Percentiles rank a stretch among this genome's conserved stretches.
Evolutionary conservation across 805 yeast genomes (phyloP).

Genomic region (Teunomyces panamensis): DNA sequence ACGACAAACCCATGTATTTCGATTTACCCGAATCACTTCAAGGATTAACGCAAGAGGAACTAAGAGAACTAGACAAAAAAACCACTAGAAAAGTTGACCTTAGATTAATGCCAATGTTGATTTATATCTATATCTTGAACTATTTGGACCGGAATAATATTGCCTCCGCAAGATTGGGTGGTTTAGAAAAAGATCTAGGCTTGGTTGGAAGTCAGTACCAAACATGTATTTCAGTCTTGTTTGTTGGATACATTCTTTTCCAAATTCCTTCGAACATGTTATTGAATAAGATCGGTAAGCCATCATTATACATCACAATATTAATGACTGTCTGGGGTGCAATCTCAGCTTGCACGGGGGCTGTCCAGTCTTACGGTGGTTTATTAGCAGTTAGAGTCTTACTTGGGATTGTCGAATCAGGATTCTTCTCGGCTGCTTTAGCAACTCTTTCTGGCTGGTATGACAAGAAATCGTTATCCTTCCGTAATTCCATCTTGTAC

Average conservation of each 20-base stretch:
- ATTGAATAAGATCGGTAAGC: conserved; percentile 46
- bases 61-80: conserved; percentile 39
- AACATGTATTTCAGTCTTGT: conserved; percentile 50
- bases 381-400: conserved; percentile 46
- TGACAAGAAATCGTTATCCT: conserved; percentile 46
- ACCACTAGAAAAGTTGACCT: conserved; percentile 48
- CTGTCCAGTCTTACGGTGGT: conserved; percentile 43
- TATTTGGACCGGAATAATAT: conserved; percentile 52
- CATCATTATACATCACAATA: conserved; percentile 47
- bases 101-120: conserved; percentile 49
- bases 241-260: conserved; percentile 47
- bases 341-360: conserved; percentile 47
- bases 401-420: conserved; percentile 47
- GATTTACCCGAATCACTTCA: conserved; percentile 31
- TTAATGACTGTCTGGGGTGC: conserved; percentile 54
- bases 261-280: conserved; percentile 50
- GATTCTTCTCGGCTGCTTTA: conserved; percentile 46
- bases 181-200: conserved; percentile 42
- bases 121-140: conserved; percentile 50
- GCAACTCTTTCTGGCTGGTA: conserved; percentile 56
- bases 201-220: conserved; percentile 45
- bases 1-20: conserved; percentile 7
- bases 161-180: conserved; percentile 54
- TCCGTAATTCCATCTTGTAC: conserved; percentile 49
- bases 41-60: conserved; percentile 38